Base-by-base conservation (phyloP, 257 asterid genomes). In the Penstemon eatonii region DNA sequence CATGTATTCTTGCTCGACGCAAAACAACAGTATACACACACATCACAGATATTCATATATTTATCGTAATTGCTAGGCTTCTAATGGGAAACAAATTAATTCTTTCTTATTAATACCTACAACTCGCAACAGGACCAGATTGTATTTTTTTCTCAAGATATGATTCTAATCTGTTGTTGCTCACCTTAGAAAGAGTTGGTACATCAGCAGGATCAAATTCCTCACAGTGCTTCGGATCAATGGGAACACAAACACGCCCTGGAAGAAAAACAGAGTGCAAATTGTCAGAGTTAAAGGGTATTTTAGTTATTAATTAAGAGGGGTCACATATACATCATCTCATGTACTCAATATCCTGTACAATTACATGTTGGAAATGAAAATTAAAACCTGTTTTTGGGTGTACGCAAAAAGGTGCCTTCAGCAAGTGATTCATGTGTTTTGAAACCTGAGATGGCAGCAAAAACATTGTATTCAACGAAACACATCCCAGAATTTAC, bases 171-270 rank as follows among this genome's bases (percentile, higher is more conserved):
- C 18, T 33, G 42, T 37, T 6, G 43, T 49, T 60, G 39, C 76
- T 62, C 79, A 92, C 98, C 89, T 57, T 59, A 25, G 98, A 80
- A 85, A 92, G 98, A 41, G 96, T 89, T 64, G 98, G 98, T 51
- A 78, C 97, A 68, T 76, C 72, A 59, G 83, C 71, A 60, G 98
- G 98, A 84, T 92, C 95, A 77, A 92, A 88, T 45, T 87, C 88
- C 65, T 90, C 97, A 60, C 96, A 92, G 60, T 71, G 79, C 12
- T 83, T 82, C 8, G 98, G 97, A 78, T 88, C 95, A 70, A 92
- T 85, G 36, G 98, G 98, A 65, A 92, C 85, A 82, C 97, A 92
- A 75, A 92, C 94, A 51, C 82, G 95, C 66, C 97, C 97, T 91
- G 82, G 18, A 42, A 68, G 65, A 64, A 71, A 61, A 70, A 53